These are phyloP conservation scores for Licmophora abbreviata DNA, from an alignment of 108 stramenopile genomes.

Conservation along the genomic window DNA sequence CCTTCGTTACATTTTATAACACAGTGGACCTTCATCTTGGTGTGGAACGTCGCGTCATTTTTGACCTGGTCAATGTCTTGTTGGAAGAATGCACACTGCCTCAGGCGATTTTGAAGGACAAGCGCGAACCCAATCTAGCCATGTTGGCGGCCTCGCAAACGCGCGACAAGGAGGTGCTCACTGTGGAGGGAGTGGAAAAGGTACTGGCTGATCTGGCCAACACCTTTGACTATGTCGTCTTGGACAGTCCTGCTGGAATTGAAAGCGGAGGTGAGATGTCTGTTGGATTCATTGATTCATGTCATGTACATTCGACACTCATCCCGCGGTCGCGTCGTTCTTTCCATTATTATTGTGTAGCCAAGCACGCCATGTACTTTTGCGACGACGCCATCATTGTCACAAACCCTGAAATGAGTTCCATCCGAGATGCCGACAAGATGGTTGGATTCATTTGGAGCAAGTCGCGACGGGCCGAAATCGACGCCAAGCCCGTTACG, in stretches of 20 bases:
- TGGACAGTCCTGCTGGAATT: slow-evolving; percentile 59
- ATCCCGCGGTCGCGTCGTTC: no score
- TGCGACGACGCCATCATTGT: slow-evolving; percentile 64
- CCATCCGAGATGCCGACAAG: slow-evolving; percentile 62
- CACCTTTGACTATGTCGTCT: slow-evolving; percentile 49
- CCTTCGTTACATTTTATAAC: no score
- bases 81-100: slow-evolving; percentile 39
- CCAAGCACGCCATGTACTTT: slow-evolving; percentile 65
- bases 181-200: slow-evolving; percentile 48
- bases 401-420: slow-evolving; percentile 53
- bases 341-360: no score
- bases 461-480: slow-evolving; percentile 37
- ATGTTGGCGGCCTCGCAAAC: slow-evolving; percentile 65
- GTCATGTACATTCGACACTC: no score
- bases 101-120: slow-evolving; percentile 55
- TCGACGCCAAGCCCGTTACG: slow-evolving; percentile 19
- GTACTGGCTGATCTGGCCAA: slow-evolving; percentile 29
- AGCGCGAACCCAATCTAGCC: slow-evolving; percentile 24
- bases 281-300: no score
- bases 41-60: slow-evolving; percentile 54
- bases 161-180: slow-evolving; percentile 53
- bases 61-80: slow-evolving; percentile 60
- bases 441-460: slow-evolving; percentile 66
- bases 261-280: no score
- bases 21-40: slow-evolving; percentile 63